Base-by-base conservation (phyloP, 306 rosid genomes). In the Rosa persica region DNA sequence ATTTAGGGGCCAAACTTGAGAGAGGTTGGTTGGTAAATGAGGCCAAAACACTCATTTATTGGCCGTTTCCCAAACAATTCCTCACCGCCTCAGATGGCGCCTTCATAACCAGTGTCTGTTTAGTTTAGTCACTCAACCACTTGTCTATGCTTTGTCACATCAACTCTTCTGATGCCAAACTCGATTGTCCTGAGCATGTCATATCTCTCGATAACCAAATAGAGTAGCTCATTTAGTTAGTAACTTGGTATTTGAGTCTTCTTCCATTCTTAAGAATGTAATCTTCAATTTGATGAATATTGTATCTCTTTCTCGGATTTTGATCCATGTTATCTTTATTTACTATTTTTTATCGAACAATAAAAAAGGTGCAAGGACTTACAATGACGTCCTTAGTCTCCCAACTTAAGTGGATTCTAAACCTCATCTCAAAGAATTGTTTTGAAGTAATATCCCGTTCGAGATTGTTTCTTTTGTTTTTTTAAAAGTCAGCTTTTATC, bases 1-100 rank as follows among this genome's bases (percentile, higher is more conserved):
- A 73, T 78, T 68, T 74, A 67, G 82, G 80, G 75, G 8, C 73
- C 22, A 52, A 58, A 38, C 25, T 10, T 27, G 39, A 25, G 71
- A 42, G 67, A 48, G 47, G 52, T 12, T 27, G 58, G 78, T 74
- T 48, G 86, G 86, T 78, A 74, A 83, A 78, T 78, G 61, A 52
- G 61, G 79, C 78, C 83, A 80, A 80, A 66, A 23, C 20, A 48
- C n/a, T 27, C 69, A 48, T 47, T 70, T n/a, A 48, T 78, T 83
- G 67, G 54, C 61, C 8, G 60, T 40, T 70, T 20, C 69, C 51
- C 8, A 36, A 57, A 47, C 40, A 47, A 44, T 16, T 40, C 30
- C 17, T 44, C 72, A n/a, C 73, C 20, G 40, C 62, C 77, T 13
- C 70, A 76, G 79, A 23, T 62, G 48, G 79, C 60, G 47, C 79